Percentiles rank a stretch among this genome's conserved stretches.
phyloP scores from a whole-genome alignment of 1,284 basidiomycete species.

The Chalciporus sp. region DNA sequence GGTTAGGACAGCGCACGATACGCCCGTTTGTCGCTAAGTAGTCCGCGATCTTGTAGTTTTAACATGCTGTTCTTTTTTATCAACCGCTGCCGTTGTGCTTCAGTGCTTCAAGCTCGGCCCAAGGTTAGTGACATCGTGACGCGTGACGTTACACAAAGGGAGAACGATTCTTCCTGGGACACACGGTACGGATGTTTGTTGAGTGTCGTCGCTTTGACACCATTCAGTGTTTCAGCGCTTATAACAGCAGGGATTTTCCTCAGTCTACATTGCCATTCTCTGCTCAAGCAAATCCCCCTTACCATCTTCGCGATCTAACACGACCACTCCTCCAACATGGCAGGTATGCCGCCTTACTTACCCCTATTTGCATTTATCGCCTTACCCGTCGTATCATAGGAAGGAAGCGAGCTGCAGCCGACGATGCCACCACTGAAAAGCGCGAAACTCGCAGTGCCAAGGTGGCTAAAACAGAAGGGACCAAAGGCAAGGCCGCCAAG shows the following conservation, averaged over 20 bases:
- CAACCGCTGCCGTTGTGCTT: constrained; percentile 14
- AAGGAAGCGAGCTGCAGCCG: constrained; percentile 50
- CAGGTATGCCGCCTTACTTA: constrained; percentile 31
- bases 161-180: constrained; percentile 10
- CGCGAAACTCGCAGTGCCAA: constrained; percentile 50
- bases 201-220: constrained; percentile 20
- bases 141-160: constrained; percentile 30
- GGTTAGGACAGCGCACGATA: constrained; percentile 13
- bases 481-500: constrained; percentile 37
- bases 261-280: not conserved
- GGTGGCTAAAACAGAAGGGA: constrained; percentile 46
- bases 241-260: constrained; percentile 9
- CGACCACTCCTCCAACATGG: constrained; percentile 23
- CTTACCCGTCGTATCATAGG: constrained; percentile 29
- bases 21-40: constrained; percentile 24
- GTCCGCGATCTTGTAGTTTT: constrained; percentile 27
- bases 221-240: constrained; percentile 9
- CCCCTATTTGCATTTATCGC: constrained; percentile 18
- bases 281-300: not conserved
- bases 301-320: not conserved
- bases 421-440: constrained; percentile 38
- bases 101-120: not conserved
- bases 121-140: constrained; percentile 6
- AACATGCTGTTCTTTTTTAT: constrained; percentile 25
- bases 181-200: constrained; percentile 28